phyloP scores from a whole-genome alignment of 345 rosid genomes.

The Chamaenerion angustifolium region DNA sequence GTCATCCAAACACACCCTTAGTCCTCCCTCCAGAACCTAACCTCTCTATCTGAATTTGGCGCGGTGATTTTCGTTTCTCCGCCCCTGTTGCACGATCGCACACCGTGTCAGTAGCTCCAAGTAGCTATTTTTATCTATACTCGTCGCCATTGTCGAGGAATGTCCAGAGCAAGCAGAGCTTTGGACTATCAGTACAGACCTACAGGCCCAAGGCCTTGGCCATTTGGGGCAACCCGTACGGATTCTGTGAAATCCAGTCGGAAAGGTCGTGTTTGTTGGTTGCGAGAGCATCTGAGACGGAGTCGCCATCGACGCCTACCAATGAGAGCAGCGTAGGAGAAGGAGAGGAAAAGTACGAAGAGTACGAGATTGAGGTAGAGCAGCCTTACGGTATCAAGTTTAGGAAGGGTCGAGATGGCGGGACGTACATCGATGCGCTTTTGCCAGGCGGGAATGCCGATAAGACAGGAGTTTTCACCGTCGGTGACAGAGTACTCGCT shows the following conservation, averaged over 20 bases:
- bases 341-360: conserved; percentile 34
- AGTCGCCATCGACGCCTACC: conserved; percentile 25
- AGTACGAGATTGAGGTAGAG: conserved; percentile 71
- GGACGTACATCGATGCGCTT: conserved; percentile 85
- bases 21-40: too few species aligned
- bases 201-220: conserved; percentile 13
- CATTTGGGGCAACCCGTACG: conserved; percentile 9
- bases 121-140: conserved; percentile 37
- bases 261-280: conserved; percentile 16
- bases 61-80: too few species aligned
- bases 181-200: background rate
- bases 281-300: conserved; percentile 51
- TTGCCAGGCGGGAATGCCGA: conserved; percentile 78
- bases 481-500: conserved; percentile 84
- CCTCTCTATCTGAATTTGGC: too few species aligned
- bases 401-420: conserved; percentile 78
- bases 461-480: conserved; percentile 56
- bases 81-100: too few species aligned
- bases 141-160: conserved; percentile 39
- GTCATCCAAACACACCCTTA: too few species aligned
- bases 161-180: conserved; percentile 14
- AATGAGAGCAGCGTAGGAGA: conserved; percentile 19
- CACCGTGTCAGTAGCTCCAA: conserved; percentile 47
- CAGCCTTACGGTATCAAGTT: conserved; percentile 83
- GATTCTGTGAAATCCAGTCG: conserved; percentile 26